phyloP scores from a whole-genome alignment of 2,329 filamentous ascomycete genomes.

The Aschersonia sp. region DNA sequence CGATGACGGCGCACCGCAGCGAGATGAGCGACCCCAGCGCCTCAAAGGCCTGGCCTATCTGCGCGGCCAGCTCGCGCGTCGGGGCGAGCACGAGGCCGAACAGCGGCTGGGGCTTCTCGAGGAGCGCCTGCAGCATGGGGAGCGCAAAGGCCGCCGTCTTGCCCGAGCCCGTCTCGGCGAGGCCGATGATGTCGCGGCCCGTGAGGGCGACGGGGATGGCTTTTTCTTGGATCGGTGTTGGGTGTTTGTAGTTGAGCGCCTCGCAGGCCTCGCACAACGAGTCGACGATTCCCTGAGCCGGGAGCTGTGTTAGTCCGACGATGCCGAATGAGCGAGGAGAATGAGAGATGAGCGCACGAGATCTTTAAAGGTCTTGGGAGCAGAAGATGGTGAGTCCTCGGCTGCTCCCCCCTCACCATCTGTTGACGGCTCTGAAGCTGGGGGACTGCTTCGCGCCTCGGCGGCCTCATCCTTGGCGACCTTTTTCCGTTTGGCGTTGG shows the following conservation, averaged over 20 bases:
- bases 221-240: constrained; percentile 80
- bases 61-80: constrained; percentile 82
- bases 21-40: constrained; percentile 75
- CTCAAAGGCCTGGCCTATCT: constrained; percentile 81
- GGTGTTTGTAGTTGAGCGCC: constrained; percentile 64
- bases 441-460: background rate
- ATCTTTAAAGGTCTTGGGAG: constrained; percentile 50
- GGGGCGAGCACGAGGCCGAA: constrained; percentile 87
- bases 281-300: constrained; percentile 58
- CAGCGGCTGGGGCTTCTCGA: constrained; percentile 72
- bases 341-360: constrained; percentile 25
- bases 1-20: constrained; percentile 73
- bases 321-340: background rate
- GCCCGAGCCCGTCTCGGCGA: constrained; percentile 89
- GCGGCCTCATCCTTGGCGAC: background rate
- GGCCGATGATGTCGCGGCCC: constrained; percentile 76
- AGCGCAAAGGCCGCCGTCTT: constrained; percentile 94
- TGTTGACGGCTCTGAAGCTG: background rate
- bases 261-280: constrained; percentile 80
- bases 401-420: constrained; percentile 18
- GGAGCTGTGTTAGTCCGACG: background rate
- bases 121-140: constrained; percentile 79
- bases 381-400: constrained; percentile 17
- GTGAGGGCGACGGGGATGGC: constrained; percentile 69
- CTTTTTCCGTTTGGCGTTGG: background rate